Evolutionary conservation across 371 early-diverging fungal genomes (phyloP).

Genomic region (Circinella minor): DNA sequence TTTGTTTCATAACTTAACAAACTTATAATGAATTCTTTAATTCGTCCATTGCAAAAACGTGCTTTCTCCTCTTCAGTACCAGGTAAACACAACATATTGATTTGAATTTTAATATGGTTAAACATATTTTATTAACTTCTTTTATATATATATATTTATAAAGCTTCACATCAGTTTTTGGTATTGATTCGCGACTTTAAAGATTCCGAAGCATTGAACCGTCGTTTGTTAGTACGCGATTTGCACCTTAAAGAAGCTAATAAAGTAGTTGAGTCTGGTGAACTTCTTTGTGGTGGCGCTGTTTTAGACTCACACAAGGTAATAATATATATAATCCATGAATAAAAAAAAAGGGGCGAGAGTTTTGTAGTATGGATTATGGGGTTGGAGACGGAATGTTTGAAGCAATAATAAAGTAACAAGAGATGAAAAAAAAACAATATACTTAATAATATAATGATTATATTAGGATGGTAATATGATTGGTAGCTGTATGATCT

Average conservation of each 20-base stretch:
- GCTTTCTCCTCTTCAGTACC: constrained; percentile 1
- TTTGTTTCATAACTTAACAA: background rate
- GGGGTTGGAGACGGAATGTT: too few species aligned
- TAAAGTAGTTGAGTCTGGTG: constrained; percentile 31
- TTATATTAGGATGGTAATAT: constrained; percentile 43
- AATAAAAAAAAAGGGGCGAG: background rate
- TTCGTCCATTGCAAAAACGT: constrained; percentile 12
- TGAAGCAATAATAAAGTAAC: too few species aligned
- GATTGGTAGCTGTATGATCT: constrained; percentile 59
- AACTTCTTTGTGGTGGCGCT: constrained; percentile 56
- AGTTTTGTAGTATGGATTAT: too few species aligned
- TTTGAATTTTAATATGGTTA: background rate
- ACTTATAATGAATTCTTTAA: background rate
- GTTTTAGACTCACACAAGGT: constrained; percentile 51
- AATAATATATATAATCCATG: background rate
- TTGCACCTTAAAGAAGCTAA: constrained; percentile 46
- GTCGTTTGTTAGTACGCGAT: constrained; percentile 52
- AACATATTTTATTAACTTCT: background rate
- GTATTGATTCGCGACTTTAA: constrained; percentile 55
- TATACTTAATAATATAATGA: background rate
- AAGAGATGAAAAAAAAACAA: too few species aligned
- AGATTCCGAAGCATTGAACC: constrained; percentile 50
- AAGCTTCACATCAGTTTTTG: constrained; percentile 48
- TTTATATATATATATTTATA: background rate
- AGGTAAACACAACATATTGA: constrained; percentile 1